Evolutionary conservation across 208 protist genomes (phyloP).

Genomic region (Wallacemonas sp.): DNA sequence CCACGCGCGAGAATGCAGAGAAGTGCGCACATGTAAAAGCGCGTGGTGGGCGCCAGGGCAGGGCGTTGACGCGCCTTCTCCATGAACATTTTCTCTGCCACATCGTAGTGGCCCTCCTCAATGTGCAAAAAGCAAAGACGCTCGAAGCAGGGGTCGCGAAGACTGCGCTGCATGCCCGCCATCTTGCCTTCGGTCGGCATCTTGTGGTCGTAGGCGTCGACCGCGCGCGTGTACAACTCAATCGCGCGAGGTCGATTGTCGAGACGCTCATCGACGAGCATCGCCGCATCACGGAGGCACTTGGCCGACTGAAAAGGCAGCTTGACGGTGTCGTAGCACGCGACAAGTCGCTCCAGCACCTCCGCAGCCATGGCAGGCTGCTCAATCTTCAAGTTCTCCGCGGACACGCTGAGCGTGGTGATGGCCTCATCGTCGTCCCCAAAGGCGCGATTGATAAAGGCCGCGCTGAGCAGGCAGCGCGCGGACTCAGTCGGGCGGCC

Average conservation of each 20-base stretch:
- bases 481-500: constrained; percentile 49
- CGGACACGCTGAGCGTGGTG: constrained; percentile 42
- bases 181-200: constrained; percentile 2
- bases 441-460: constrained; percentile 73
- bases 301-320: constrained; percentile 64
- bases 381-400: constrained; percentile 55
- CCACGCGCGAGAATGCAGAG: constrained; percentile 66
- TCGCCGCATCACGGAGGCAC: constrained; percentile 65
- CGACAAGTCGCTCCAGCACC: constrained; percentile 45
- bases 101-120: constrained; percentile 43
- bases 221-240: constrained; percentile 46
- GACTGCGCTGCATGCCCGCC: constrained; percentile 36
- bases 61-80: constrained; percentile 37
- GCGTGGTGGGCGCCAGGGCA: constrained; percentile 38
- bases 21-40: constrained; percentile 54
- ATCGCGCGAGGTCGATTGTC: constrained; percentile 43
- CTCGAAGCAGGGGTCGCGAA: constrained; percentile 53
- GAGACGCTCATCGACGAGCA: constrained; percentile 53
- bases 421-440: constrained; percentile 58
- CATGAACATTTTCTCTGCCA: constrained; percentile 51
- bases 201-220: constrained; percentile 51
- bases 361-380: constrained; percentile 60
- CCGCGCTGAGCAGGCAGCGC: constrained; percentile 60
- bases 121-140: constrained; percentile 57
- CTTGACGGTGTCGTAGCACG: constrained; percentile 33